Evolutionary conservation across 2,329 filamentous ascomycete species (phyloP), one percentile per base, ranked within the genome.

Genomic region (Paraphaeosphaeria sporulosa): DNA sequence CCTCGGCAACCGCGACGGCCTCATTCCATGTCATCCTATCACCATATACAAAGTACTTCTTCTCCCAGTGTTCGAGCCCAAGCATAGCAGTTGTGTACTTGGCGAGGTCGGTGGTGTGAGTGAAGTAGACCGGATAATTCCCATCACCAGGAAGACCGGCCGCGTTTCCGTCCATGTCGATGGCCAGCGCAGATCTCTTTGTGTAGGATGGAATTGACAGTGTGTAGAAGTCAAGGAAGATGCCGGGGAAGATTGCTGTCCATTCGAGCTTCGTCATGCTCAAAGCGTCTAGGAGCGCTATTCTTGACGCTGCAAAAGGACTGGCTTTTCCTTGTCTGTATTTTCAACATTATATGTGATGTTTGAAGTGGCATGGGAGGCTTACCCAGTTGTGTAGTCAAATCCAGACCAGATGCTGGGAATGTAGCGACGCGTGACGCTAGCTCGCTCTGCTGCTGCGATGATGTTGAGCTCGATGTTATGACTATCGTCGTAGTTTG

Each of bases 81-180:
- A 86, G 64, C 3, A 76, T 57, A 4, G 75, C 76, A 7, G 76
- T 78, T 3, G 84, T 75, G 55, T 83, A 85, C 38, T 69, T 77
- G 3, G 79, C 84, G 42, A 86, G 71, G 64, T 87, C 84, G 4
- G 71, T 71, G 1, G 79, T 83, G 64, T 85, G 81, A 0, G 83
- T 86, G 70, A 85, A 82, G 6, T 76, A 70, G 12, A 82, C 72
- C 3, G 71, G 71, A 8, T 73, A 76, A 19, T 81, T 73, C 0
- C 85, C 85, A 34, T 79, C 75, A 0, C 83, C 84, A 0, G 85
- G 83, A 19, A 86, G 81, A 7, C 79, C 82, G 1, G 84, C 84
- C 1, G 38, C 46, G 25, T 62, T 59, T 9, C 36, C 30, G 3
- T 51, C 49, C 3, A 63, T 23, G 43, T 70, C 66, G 38, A 70